Evolutionary conservation across 495 filamentous ascomycete genomes (phyloP), one percentile per base, ranked within the genome.

Genomic region (Sporormia fimetaria): DNA sequence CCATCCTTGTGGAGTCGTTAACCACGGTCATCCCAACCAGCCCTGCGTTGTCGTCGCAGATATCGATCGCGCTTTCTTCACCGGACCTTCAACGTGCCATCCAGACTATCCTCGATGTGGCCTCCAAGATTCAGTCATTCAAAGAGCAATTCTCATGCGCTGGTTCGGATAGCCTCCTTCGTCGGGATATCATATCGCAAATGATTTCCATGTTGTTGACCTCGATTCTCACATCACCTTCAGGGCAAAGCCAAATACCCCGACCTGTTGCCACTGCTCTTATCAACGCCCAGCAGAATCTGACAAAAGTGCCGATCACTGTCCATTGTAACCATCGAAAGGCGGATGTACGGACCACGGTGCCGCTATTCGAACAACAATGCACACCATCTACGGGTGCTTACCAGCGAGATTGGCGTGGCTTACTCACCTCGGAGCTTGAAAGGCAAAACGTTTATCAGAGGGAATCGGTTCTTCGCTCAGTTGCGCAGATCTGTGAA

Each of bases 401-500:
- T 6, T 21, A 20, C 23, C 25, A 15, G 6, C 32, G 40, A 15
- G 25, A 55, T 17, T 55, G 51, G 51, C 33, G 28, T 41, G 45
- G 54, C 9, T 33, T 33, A 16, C 32, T 45, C n/a, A 21, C 33
- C 17, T 16, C 23, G 6, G 57, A 53, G 1, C 39, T 77, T 4
- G 49, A 56, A 1, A 53, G 62, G 10, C 48, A 59, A 1, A 51
- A 68, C 15, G 54, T 57, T 23, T 55, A 51, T 17, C 59, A 62
- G 16, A 60, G 67, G 9, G 56, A 69, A 10, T 49, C 42, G 17
- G 54, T 74, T 18, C 56, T 75, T 16, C 60, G 61, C 16, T 67
- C 63, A 24, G 58, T 76, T 5, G 66, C 66, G 28, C 60, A 67
- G 11, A 59, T 68, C 12, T 77, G 73, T 46, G 60, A 62, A 12